Conservation (phyloP, 139 green algal genomes). For the Pseudopediastrum boryanum region DNA sequence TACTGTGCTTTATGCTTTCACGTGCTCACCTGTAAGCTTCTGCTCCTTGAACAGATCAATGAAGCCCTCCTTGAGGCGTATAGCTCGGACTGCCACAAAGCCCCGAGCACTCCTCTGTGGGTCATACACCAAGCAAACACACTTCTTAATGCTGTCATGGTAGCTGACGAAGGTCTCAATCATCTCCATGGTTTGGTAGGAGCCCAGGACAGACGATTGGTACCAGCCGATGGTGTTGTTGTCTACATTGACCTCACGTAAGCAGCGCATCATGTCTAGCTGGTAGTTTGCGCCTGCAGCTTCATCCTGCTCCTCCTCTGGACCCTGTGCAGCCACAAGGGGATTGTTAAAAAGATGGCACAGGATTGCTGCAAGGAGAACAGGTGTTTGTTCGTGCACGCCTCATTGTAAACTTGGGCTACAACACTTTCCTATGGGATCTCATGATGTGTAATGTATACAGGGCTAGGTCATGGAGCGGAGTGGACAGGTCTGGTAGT, state of each 20-base stretch:
- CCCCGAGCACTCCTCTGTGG: conserved; percentile 55
- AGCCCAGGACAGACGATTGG: conserved; percentile 80
- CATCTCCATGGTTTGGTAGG: conserved; percentile 93
- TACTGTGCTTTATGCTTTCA: no score
- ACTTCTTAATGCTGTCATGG: conserved; percentile 94
- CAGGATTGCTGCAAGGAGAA: no score
- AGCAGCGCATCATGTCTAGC: conserved; percentile 98
- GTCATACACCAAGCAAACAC: conserved; percentile 98
- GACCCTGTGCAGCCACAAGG: neutral
- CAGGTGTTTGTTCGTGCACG: no score
- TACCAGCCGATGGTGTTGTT: conserved; percentile 99
- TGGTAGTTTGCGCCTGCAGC: conserved; percentile 85
- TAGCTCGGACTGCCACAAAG: conserved; percentile 75
- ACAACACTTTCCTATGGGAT: no score
- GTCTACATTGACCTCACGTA: conserved; percentile 98
- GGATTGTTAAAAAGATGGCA: no score
- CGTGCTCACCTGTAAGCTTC: conserved; percentile 45
- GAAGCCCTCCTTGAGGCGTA: conserved; percentile 92
- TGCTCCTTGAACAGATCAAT: conserved; percentile 84
- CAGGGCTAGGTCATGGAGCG: no score
- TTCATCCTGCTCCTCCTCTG: conserved; percentile 64
- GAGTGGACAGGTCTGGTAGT: no score
- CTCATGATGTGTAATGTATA: no score
- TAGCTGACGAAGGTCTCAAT: conserved; percentile 99
- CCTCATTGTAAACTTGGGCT: no score